These are phyloP conservation scores for Royoungia palumana DNA, from an alignment of 768 basidiomycete species.

Conservation along the genomic window DNA sequence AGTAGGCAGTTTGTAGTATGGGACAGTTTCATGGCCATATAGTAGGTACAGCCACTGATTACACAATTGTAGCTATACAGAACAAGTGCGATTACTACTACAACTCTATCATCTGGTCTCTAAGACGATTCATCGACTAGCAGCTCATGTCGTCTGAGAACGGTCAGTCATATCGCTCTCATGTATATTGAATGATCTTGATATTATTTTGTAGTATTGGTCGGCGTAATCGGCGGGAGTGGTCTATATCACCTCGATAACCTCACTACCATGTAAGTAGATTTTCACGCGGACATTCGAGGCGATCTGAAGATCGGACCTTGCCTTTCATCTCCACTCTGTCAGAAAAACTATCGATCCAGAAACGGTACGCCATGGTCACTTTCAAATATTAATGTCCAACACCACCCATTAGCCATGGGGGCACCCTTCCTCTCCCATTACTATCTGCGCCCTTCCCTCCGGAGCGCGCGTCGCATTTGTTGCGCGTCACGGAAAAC, in stretches of 20 bases:
- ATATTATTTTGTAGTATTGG: conserved; percentile 48
- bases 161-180: not conserved
- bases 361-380: conserved; percentile 60
- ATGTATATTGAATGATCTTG: not conserved
- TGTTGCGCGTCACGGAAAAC: conserved; percentile 84
- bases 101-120: no score
- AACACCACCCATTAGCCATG: conserved; percentile 61
- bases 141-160: conserved; percentile 16
- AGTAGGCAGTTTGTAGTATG: no score
- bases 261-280: conserved; percentile 75
- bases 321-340: not conserved
- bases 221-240: conserved; percentile 90
- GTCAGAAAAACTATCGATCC: conserved; percentile 71
- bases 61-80: no score
- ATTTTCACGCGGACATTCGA: not conserved
- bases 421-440: conserved; percentile 88
- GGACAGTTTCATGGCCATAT: no score
- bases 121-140: no score
- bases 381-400: not conserved
- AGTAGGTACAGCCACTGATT: no score
- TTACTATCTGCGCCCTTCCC: conserved; percentile 86
- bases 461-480: conserved; percentile 83
- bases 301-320: not conserved
- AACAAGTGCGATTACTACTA: no score
- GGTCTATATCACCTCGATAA: conserved; percentile 94